These are phyloP conservation scores for Colletotrichum brevisporum DNA, from an alignment of 2,329 filamentous ascomycete species.

Conservation along the genomic window DNA sequence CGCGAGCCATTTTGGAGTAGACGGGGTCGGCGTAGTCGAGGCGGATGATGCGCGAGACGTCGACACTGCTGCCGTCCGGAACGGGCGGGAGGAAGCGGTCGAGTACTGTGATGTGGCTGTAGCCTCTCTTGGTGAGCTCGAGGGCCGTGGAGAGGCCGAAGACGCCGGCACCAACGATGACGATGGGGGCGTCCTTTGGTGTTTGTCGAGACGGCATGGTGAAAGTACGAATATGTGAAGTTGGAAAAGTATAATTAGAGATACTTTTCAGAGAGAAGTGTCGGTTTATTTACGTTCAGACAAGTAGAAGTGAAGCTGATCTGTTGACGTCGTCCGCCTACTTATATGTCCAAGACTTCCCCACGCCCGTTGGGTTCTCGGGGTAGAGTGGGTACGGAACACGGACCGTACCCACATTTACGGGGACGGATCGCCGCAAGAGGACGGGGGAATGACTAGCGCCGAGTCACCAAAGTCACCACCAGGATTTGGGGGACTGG, in stretches of 20 bases:
- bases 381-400: constrained; percentile 20
- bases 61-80: constrained; percentile 56
- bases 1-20: constrained; percentile 71
- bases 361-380: not conserved
- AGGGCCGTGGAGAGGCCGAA: constrained; percentile 50
- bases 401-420: constrained; percentile 14
- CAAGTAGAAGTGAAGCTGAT: too few relatives aligned
- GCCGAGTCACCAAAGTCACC: not conserved
- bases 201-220: constrained; percentile 21
- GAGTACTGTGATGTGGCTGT: constrained; percentile 53
- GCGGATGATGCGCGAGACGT: constrained; percentile 57
- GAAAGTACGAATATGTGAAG: not conserved
- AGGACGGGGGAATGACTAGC: not conserved
- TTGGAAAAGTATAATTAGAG: not conserved
- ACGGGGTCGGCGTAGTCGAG: constrained; percentile 75
- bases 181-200: constrained; percentile 42
- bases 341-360: not conserved
- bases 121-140: constrained; percentile 46
- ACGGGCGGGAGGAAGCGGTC: constrained; percentile 53
- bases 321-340: not conserved
- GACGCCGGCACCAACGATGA: constrained; percentile 50
- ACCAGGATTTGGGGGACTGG: too few relatives aligned
- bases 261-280: not conserved
- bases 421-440: not conserved
- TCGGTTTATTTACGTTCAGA: too few relatives aligned